A percentile compares a stretch with the other conserved stretches of the same genome.
Conservation (phyloP, 164 flowering plant genomes). For the Magnolia sinica region DNA sequence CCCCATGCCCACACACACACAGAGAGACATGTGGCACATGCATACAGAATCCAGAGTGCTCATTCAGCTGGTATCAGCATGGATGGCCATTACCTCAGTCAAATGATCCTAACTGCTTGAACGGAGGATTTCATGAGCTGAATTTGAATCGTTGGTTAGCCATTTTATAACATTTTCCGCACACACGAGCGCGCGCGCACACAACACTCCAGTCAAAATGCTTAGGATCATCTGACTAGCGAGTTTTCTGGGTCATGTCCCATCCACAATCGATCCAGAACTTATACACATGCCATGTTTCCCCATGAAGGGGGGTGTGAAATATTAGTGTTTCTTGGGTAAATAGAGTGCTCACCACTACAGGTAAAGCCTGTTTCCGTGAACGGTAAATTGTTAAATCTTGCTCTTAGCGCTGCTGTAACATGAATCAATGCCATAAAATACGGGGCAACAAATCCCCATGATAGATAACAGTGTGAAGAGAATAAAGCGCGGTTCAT, state of each 20-base stretch:
- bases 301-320: background rate
- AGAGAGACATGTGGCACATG: no score
- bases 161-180: no score
- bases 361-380: constrained; percentile 36
- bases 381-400: constrained; percentile 32
- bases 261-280: background rate
- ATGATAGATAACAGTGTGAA: constrained; percentile 85
- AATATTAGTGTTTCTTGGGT: background rate
- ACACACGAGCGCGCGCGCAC: no score
- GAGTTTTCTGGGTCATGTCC: background rate
- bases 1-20: no score
- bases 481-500: constrained; percentile 90
- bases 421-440: constrained; percentile 68
- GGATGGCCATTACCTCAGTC: no score
- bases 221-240: no score
- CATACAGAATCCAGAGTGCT: no score
- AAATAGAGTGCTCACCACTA: constrained; percentile 58
- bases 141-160: no score
- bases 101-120: no score
- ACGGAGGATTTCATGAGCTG: no score
- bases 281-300: background rate
- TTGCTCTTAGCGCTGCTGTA: constrained; percentile 55
- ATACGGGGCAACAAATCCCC: constrained; percentile 95
- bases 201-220: background rate
- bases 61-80: no score